Evolutionary conservation across 352 stramenopile genomes (phyloP).

Genomic region (Globisporangium camurandrum): DNA sequence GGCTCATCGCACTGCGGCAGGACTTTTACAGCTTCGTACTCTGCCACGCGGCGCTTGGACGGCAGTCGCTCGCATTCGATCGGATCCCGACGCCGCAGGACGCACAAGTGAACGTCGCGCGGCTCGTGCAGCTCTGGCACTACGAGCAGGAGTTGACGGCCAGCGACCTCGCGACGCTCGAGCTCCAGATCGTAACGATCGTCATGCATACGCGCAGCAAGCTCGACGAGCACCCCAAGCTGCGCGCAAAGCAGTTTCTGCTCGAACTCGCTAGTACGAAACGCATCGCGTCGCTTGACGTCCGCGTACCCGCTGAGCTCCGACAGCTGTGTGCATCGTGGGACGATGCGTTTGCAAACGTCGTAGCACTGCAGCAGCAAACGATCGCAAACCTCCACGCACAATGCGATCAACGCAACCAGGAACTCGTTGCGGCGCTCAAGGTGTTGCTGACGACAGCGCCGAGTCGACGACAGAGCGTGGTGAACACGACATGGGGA

Average conservation of each 20-base stretch:
- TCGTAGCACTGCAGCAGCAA: constrained; percentile 72
- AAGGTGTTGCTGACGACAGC: constrained; percentile 50
- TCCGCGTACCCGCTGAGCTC: constrained; percentile 19
- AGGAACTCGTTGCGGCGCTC: constrained; percentile 36
- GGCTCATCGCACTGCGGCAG: constrained; percentile 38
- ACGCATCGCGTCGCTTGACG: constrained; percentile 7
- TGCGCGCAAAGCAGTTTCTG: constrained; percentile 61
- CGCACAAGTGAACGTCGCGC: constrained; percentile 25
- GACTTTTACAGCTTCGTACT: constrained; percentile 46
- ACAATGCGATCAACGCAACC: constrained; percentile 40
- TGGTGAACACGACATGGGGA: constrained; percentile 11
- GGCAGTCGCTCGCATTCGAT: constrained; percentile 30
- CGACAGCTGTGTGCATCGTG: constrained; percentile 31
- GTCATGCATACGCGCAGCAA: constrained; percentile 48
- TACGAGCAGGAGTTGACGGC: constrained; percentile 29
- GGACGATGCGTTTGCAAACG: constrained; percentile 71
- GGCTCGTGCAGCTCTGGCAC: constrained; percentile 43
- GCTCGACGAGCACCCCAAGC: constrained; percentile 46
- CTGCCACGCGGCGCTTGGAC: constrained; percentile 5
- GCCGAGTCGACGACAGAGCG: constrained; percentile 17
- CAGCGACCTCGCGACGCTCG: constrained; percentile 24
- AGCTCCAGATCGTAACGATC: constrained; percentile 61
- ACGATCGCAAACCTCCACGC: constrained; percentile 50
- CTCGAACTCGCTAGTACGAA: constrained; percentile 38
- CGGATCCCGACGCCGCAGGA: constrained; percentile 40